Conservation (phyloP, 2,329 filamentous ascomycete genomes). For the Scedosporium apiospermum region DNA sequence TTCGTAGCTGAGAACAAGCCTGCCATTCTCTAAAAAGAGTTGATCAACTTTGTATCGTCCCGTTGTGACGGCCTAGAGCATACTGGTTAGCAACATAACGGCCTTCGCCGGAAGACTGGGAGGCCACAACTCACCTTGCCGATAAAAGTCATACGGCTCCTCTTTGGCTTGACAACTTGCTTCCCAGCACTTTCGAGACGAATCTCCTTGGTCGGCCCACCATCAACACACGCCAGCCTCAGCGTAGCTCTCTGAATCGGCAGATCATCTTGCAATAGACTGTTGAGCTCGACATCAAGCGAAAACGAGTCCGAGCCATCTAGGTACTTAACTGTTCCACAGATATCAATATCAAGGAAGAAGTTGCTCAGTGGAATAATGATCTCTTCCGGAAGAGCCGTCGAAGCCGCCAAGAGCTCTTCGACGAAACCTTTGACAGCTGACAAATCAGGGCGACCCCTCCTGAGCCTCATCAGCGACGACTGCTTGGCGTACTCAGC, state of each 20-base stretch:
- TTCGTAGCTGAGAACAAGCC: slow-evolving; percentile 58
- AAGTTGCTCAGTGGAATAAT: slow-evolving; percentile 62
- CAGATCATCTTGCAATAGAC: slow-evolving; percentile 63
- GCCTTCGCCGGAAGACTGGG: background rate
- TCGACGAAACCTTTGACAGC: slow-evolving; percentile 37
- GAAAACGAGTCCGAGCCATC: slow-evolving; percentile 66
- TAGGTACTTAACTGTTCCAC: slow-evolving; percentile 60
- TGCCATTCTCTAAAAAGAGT: slow-evolving; percentile 54
- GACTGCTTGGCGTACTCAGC: slow-evolving; percentile 34
- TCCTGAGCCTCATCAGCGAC: slow-evolving; percentile 13
- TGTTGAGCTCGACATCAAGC: slow-evolving; percentile 57
- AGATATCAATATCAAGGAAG: slow-evolving; percentile 60
- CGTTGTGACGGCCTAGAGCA: slow-evolving; percentile 51
- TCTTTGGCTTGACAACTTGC: slow-evolving; percentile 38
- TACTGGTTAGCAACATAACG: slow-evolving; percentile 17
- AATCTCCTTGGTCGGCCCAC: slow-evolving; percentile 55
- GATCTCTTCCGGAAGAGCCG: slow-evolving; percentile 44
- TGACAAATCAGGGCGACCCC: slow-evolving; percentile 17
- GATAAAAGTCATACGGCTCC: slow-evolving; percentile 27
- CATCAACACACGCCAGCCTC: slow-evolving; percentile 46
- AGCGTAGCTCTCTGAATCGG: slow-evolving; percentile 56
- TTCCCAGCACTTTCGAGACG: slow-evolving; percentile 41
- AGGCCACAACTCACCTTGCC: slow-evolving; percentile 18
- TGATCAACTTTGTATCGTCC: slow-evolving; percentile 70
- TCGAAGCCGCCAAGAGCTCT: slow-evolving; percentile 36